Evolutionary conservation across 2,329 filamentous ascomycete genomes (phyloP).

Genomic region (Neocucurbitaria cava): DNA sequence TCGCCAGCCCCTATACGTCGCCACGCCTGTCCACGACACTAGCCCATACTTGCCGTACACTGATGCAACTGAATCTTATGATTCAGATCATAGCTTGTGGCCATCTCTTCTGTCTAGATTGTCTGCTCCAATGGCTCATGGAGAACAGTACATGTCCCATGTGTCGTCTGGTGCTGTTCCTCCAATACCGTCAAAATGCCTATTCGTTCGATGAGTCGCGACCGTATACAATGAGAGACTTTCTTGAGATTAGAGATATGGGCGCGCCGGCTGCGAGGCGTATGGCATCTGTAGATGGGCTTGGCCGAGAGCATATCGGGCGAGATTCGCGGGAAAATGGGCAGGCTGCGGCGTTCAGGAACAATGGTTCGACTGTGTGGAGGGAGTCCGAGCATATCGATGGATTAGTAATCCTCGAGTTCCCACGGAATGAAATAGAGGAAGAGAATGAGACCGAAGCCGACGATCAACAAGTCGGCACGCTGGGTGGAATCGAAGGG

Average conservation of each 20-base stretch:
- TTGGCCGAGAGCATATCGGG: neutral
- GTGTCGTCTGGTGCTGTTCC: constrained; percentile 1
- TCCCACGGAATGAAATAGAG: too few relatives aligned
- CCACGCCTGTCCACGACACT: neutral
- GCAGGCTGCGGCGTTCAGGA: neutral
- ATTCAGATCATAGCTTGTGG: constrained; percentile 2
- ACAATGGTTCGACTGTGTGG: too few relatives aligned
- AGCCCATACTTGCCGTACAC: neutral
- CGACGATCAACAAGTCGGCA: too few relatives aligned
- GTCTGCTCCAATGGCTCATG: neutral
- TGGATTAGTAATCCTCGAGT: too few relatives aligned
- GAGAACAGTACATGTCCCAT: constrained; percentile 3
- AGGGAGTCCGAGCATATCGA: too few relatives aligned
- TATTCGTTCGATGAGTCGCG: neutral
- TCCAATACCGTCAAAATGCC: neutral
- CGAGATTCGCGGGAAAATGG: neutral
- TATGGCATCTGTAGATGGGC: neutral
- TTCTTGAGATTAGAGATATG: neutral
- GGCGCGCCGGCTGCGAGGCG: neutral
- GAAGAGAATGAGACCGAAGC: too few relatives aligned
- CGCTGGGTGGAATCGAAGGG: too few relatives aligned
- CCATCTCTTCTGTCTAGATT: constrained; percentile 3
- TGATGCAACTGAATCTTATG: neutral
- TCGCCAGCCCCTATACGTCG: neutral
- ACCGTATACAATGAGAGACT: neutral